phyloP scores from a whole-genome alignment of 2,329 filamentous ascomycete genomes.

The Sordariomycetes sp. region DNA sequence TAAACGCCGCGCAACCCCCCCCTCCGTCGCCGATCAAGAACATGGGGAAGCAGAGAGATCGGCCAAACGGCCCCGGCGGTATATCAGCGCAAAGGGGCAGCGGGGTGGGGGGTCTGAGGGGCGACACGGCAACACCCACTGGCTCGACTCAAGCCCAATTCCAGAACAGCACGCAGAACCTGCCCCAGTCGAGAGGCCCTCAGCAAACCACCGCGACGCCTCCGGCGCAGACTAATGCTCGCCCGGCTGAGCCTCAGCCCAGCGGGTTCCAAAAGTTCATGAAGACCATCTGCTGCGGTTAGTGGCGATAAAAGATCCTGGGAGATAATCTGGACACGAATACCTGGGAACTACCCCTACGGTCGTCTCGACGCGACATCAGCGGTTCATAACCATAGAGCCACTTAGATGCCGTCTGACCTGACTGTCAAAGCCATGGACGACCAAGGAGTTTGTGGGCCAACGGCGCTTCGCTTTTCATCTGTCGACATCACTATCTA shows the following conservation, averaged over 20 bases:
- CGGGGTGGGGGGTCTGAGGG: conserved; percentile 62
- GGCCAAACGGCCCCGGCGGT: conserved; percentile 69
- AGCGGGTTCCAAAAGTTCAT: conserved; percentile 86
- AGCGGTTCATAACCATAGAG: no score
- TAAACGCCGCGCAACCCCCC: conserved; percentile 89
- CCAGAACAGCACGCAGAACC: conserved; percentile 87
- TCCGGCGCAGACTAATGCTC: conserved; percentile 43
- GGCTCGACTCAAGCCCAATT: conserved; percentile 93
- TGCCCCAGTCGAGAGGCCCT: conserved; percentile 57
- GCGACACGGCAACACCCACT: conserved; percentile 74
- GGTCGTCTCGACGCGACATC: no score
- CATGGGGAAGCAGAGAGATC: conserved; percentile 65
- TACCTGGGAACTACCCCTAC: no score
- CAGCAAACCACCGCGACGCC: conserved; percentile 49
- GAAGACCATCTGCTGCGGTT: conserved; percentile 87
- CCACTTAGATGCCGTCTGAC: no score
- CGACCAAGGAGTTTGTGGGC: background rate
- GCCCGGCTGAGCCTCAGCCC: conserved; percentile 60
- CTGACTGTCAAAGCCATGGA: no score
- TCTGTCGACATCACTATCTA: background rate
- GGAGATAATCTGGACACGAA: no score
- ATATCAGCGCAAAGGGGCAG: conserved; percentile 69
- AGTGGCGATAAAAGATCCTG: conserved; percentile 17
- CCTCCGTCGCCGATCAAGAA: conserved; percentile 77
- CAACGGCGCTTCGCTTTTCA: background rate